A percentile compares a stretch with the other conserved stretches of the same genome.
phyloP scores from a whole-genome alignment of 768 basidiomycete genomes.

The Pleurotus citrinopileatus region DNA sequence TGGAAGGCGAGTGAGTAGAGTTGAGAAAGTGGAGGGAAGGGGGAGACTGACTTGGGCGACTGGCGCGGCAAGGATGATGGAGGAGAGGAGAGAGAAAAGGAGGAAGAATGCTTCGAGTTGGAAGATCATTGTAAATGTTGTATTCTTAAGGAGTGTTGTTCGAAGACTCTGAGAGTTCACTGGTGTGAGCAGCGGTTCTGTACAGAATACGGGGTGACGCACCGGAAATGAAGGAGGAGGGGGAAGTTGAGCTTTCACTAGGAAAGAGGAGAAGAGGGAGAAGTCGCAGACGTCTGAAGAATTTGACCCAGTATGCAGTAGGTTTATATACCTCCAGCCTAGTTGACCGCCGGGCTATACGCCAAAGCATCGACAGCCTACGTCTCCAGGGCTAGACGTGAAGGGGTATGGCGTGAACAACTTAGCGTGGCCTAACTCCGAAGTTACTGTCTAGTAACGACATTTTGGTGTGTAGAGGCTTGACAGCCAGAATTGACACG shows the following conservation, averaged over 20 bases:
- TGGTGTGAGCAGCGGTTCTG: too few species aligned
- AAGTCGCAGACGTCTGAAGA: constrained; percentile 74
- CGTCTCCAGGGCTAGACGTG: constrained; percentile 2
- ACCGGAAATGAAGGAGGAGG: background rate
- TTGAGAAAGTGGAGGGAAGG: background rate
- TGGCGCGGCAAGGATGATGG: constrained; percentile 4
- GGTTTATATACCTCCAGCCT: background rate
- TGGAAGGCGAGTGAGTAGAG: background rate
- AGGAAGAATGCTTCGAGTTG: constrained; percentile 8
- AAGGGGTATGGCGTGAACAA: background rate
- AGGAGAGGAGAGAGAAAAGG: constrained; percentile 5
- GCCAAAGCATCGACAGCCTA: too few species aligned
- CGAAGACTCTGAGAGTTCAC: background rate
- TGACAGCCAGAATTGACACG: background rate
- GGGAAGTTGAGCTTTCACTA: constrained; percentile 55
- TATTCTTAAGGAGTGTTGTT: constrained; percentile 1
- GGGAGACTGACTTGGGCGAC: background rate
- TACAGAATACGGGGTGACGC: background rate
- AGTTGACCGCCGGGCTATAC: background rate
- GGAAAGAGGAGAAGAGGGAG: constrained; percentile 96
- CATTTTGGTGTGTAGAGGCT: background rate
- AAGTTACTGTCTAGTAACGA: background rate
- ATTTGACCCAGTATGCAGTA: background rate
- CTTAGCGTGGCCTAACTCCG: background rate
- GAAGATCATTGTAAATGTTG: constrained; percentile 1